A percentile compares a stretch with the other conserved stretches of the same genome.
Evolutionary conservation across 1,284 basidiomycete species (phyloP).

Genomic region (Leccinum holopus): DNA sequence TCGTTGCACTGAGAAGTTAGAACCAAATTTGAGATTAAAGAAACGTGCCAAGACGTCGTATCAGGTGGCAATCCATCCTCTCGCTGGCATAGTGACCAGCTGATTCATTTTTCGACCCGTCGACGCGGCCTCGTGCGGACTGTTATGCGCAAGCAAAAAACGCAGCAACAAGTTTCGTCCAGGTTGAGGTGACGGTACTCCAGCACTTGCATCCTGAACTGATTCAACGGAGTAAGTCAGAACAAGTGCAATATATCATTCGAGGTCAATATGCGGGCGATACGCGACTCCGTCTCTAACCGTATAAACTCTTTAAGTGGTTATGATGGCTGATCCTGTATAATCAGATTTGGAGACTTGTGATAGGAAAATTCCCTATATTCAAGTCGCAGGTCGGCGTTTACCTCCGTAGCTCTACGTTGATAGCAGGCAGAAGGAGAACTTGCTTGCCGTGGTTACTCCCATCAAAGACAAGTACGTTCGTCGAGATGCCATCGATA

Average conservation of each 20-base stretch:
- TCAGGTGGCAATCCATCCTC: neutral
- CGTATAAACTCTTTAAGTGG: too few species aligned
- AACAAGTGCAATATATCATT: neutral
- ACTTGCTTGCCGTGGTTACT: constrained; percentile 1
- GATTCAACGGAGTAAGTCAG: neutral
- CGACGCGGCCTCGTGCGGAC: neutral
- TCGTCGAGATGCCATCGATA: constrained; percentile 26
- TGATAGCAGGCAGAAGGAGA: constrained; percentile 19
- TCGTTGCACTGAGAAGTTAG: neutral
- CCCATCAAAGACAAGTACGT: constrained; percentile 15
- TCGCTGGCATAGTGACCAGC: neutral
- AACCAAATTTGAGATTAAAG: neutral
- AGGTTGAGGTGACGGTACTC: neutral
- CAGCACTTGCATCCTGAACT: neutral
- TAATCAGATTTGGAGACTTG: neutral
- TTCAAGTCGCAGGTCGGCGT: neutral
- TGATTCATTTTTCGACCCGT: neutral
- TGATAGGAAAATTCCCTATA: neutral
- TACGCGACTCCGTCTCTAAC: neutral
- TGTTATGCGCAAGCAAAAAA: neutral
- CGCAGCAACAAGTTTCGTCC: neutral
- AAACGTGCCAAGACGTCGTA: neutral
- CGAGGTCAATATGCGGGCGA: neutral
- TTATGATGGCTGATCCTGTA: neutral
- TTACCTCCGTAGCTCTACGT: constrained; percentile 10